A percentile compares a stretch with the other conserved stretches of the same genome.
These are phyloP conservation scores for Diatrype stigma DNA, from an alignment of 2,329 filamentous ascomycete genomes.

Conservation along the genomic window DNA sequence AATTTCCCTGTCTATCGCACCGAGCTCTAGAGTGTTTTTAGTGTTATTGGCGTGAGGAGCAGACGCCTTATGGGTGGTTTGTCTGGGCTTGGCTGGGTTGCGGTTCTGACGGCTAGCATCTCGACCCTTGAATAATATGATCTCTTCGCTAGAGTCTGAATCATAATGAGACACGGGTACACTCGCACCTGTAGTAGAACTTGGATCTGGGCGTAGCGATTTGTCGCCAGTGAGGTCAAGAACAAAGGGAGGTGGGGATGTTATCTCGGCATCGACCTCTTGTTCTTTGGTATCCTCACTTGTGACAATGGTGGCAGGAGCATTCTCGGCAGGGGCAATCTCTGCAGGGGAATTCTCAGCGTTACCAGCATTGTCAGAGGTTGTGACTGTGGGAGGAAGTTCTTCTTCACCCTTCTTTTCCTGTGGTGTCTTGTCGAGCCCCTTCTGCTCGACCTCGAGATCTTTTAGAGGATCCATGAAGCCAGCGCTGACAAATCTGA, in stretches of 20 bases:
- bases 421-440: constrained; percentile 3
- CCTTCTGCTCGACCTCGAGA: constrained; percentile 20
- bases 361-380: not conserved
- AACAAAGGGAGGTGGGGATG: not conserved
- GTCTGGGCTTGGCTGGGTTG: not conserved
- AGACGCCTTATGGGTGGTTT: constrained; percentile 1
- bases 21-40: constrained; percentile 12
- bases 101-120: constrained; percentile 24
- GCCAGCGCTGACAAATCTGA: constrained; percentile 52
- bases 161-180: constrained; percentile 15
- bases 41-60: not conserved
- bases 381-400: too few species aligned
- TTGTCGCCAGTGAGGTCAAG: constrained; percentile 23
- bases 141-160: constrained; percentile 66
- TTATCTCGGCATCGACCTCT: not conserved
- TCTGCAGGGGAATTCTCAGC: too few species aligned
- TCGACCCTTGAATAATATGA: constrained; percentile 64
- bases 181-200: constrained; percentile 2
- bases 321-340: too few species aligned
- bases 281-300: not conserved
- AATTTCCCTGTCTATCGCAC: constrained; percentile 30
- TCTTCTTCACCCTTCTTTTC: constrained; percentile 1
- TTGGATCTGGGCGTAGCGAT: constrained; percentile 5
- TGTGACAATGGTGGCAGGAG: too few species aligned
- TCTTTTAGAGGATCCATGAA: constrained; percentile 45